phyloP scores from a whole-genome alignment of 306 rosid genomes.

The Psophocarpus tetragonolobus region DNA sequence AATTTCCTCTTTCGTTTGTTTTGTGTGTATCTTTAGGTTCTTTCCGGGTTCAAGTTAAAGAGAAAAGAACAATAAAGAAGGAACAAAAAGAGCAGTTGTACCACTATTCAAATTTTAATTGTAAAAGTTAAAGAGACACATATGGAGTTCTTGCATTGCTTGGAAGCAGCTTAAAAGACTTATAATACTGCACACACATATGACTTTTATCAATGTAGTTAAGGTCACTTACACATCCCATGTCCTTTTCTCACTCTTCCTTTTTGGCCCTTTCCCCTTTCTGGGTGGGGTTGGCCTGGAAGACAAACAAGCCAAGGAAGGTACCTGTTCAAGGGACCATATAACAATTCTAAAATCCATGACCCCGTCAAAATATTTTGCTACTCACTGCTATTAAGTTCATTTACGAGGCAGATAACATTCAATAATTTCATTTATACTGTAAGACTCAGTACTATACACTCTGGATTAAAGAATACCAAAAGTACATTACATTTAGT shows the following conservation, averaged over 20 bases:
- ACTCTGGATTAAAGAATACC: neutral
- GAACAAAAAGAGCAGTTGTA: slow-evolving; percentile 44
- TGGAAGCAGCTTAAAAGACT: slow-evolving; percentile 35
- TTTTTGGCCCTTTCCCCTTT: slow-evolving; percentile 35
- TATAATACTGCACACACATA: slow-evolving; percentile 4
- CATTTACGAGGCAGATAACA: slow-evolving; percentile 33
- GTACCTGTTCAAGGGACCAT: slow-evolving; percentile 39
- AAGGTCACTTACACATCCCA: slow-evolving; percentile 33
- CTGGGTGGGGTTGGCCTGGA: slow-evolving; percentile 29
- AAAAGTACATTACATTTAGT: slow-evolving; percentile 1
- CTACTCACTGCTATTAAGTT: slow-evolving; percentile 33
- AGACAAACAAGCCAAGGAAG: slow-evolving; percentile 41
- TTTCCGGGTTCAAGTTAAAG: slow-evolving; percentile 42
- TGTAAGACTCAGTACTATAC: slow-evolving; percentile 20
- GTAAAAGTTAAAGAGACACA: slow-evolving; percentile 34
- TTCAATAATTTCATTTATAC: slow-evolving; percentile 25
- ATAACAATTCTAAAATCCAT: neutral
- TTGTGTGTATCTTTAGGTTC: slow-evolving; percentile 36
- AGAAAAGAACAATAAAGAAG: slow-evolving; percentile 52
- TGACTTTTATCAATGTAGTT: slow-evolving; percentile 31
- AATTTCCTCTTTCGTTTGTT: slow-evolving; percentile 30
- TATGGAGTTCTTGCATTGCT: slow-evolving; percentile 38
- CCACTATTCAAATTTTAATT: slow-evolving; percentile 24
- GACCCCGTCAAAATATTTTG: slow-evolving; percentile 22
- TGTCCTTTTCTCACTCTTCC: slow-evolving; percentile 31